Percentiles rank a stretch among this genome's conserved stretches.
These are phyloP conservation scores for Malus orientalis DNA, from an alignment of 306 rosid genomes.

Conservation along the genomic window DNA sequence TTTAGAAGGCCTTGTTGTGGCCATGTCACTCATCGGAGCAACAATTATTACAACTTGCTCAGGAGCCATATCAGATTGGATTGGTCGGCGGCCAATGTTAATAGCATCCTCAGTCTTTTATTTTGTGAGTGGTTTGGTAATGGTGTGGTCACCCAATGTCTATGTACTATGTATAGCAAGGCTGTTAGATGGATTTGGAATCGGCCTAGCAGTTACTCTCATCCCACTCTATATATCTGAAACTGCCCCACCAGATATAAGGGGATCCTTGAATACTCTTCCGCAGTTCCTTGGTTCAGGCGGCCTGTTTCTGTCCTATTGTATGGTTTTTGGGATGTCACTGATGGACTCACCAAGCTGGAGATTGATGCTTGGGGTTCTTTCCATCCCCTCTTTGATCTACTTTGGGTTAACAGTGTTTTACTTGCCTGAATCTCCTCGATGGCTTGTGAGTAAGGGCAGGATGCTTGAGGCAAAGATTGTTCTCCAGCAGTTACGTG, in stretches of 20 bases:
- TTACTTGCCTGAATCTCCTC: constrained; percentile 87
- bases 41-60: constrained; percentile 61
- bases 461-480: constrained; percentile 68
- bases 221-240: constrained; percentile 69
- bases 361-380: constrained; percentile 73
- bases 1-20: constrained; percentile 79
- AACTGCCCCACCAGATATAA: constrained; percentile 80
- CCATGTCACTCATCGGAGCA: constrained; percentile 79
- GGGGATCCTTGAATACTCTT: constrained; percentile 73
- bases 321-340: constrained; percentile 71
- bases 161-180: constrained; percentile 56
- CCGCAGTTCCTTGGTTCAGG: constrained; percentile 79
- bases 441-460: constrained; percentile 86
- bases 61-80: constrained; percentile 56
- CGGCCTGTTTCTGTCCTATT: constrained; percentile 70
- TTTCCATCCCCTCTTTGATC: constrained; percentile 56
- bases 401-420: constrained; percentile 49
- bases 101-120: constrained; percentile 61
- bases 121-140: constrained; percentile 56
- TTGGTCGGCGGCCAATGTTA: constrained; percentile 70
- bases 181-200: constrained; percentile 73
- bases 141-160: constrained; percentile 80
- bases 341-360: constrained; percentile 52
- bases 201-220: constrained; percentile 82
- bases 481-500: constrained; percentile 69